Evolutionary conservation across 2,329 filamentous ascomycete genomes (phyloP).

Genomic region (Sclerotinia minor): DNA sequence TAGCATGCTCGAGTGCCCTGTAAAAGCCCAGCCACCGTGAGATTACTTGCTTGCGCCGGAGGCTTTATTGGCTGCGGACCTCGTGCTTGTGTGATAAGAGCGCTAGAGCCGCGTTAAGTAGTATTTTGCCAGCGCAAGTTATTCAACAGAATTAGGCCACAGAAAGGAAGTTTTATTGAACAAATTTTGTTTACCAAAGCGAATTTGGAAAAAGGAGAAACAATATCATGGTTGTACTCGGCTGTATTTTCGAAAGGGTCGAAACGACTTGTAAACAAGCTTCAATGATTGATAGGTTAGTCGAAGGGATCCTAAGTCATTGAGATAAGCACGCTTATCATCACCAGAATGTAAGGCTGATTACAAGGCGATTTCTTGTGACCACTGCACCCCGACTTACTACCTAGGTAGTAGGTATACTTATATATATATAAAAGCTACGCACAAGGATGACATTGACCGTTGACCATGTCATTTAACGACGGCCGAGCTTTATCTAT

Average conservation of each 20-base stretch:
- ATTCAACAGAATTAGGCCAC: neutral
- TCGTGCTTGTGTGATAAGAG: constrained; percentile 18
- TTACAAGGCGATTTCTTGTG: constrained; percentile 12
- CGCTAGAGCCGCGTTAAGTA: constrained; percentile 2
- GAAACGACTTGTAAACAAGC: neutral
- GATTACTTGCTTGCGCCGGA: constrained; percentile 16
- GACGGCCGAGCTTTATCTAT: constrained; percentile 1
- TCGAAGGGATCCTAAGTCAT: neutral
- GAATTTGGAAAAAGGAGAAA: neutral
- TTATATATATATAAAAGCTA: neutral
- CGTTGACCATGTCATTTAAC: neutral
- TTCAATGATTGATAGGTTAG: constrained; percentile 6
- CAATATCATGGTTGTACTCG: neutral
- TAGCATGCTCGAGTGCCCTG: constrained; percentile 20
- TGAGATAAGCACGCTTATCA: constrained; percentile 9
- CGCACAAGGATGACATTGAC: neutral
- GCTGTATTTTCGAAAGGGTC: neutral
- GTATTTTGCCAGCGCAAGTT: neutral
- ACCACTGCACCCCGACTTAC: neutral
- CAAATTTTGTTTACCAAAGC: neutral
- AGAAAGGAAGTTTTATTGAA: no score
- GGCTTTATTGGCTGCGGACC: constrained; percentile 19
- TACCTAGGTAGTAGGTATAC: no score
- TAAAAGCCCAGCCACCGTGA: constrained; percentile 23
- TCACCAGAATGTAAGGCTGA: constrained; percentile 8